These are phyloP conservation scores for Diaporthe helianthi DNA, from an alignment of 2,329 filamentous ascomycete species.

Conservation along the genomic window DNA sequence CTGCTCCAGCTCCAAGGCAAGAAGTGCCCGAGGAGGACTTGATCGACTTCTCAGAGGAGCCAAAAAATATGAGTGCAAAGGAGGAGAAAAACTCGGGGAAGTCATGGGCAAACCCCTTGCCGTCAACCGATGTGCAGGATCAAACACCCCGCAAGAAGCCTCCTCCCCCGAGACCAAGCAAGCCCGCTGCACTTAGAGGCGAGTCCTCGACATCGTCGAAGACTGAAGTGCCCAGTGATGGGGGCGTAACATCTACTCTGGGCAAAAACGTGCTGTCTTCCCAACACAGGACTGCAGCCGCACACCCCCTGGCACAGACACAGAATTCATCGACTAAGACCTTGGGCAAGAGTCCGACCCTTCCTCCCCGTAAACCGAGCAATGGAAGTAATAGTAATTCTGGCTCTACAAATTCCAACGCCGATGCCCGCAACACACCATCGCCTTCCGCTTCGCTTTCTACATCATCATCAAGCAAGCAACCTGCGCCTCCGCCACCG, in stretches of 20 bases:
- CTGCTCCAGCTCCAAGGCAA: constrained; percentile 38
- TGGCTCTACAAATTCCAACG: constrained; percentile 32
- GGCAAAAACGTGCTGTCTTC: constrained; percentile 44
- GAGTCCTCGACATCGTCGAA: constrained; percentile 43
- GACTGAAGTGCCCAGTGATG: constrained; percentile 38
- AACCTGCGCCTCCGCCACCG: constrained; percentile 52
- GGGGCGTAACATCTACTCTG: constrained; percentile 43
- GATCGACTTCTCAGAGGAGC: constrained; percentile 67
- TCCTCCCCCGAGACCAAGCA: constrained; percentile 61
- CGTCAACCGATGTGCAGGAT: constrained; percentile 27
- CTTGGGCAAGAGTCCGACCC: constrained; percentile 36
- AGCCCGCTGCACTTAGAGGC: constrained; percentile 63
- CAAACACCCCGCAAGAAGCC: constrained; percentile 44
- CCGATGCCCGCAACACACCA: constrained; percentile 15
- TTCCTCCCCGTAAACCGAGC: constrained; percentile 19
- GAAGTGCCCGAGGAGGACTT: constrained; percentile 61
- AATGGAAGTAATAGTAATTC: constrained; percentile 34
- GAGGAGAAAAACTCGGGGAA: constrained; percentile 45
- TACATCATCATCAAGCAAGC: constrained; percentile 33
- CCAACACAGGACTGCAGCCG: constrained; percentile 36
- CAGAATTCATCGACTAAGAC: constrained; percentile 49
- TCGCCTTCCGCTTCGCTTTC: constrained; percentile 26
- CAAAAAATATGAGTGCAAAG: constrained; percentile 47
- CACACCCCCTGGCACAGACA: constrained; percentile 51
- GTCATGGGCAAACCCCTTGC: constrained; percentile 22